Percentiles rank a stretch among this genome's conserved stretches.
phyloP scores from a whole-genome alignment of 1,284 basidiomycete species.

The Ceratobasidium sp. region DNA sequence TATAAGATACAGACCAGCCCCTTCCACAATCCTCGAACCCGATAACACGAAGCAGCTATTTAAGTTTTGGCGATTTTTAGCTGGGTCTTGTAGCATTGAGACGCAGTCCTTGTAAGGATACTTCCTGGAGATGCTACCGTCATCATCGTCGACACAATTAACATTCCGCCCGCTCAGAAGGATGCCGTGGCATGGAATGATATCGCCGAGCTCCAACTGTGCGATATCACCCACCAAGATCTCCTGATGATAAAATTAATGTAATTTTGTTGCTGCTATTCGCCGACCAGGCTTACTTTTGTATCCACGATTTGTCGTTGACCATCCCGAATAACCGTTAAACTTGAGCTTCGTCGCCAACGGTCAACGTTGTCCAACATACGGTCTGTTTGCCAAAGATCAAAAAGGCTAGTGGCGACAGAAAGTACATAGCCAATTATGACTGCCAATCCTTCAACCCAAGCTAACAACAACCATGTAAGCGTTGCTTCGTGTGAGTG shows the following conservation, averaged over 20 bases:
- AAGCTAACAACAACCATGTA: too few species aligned
- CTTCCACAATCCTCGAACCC: too few species aligned
- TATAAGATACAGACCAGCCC: too few species aligned
- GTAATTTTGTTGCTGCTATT: not conserved
- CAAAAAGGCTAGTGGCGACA: constrained; percentile 84
- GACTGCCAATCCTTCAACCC: constrained; percentile 98
- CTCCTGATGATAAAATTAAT: constrained; percentile 61
- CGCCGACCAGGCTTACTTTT: constrained; percentile 58
- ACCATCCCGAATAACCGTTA: constrained; percentile 92
- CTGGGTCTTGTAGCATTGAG: too few species aligned
- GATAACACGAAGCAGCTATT: too few species aligned
- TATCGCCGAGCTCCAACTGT: constrained; percentile 91
- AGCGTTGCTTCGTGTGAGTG: constrained; percentile 42
- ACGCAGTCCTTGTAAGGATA: constrained; percentile 84
- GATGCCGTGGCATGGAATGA: constrained; percentile 93
- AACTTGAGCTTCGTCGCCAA: constrained; percentile 92
- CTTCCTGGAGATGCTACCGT: constrained; percentile 94
- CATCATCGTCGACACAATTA: constrained; percentile 94
- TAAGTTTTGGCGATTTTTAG: too few species aligned
- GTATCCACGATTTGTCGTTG: constrained; percentile 79
- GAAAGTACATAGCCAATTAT: constrained; percentile 87
- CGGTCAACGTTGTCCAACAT: constrained; percentile 94
- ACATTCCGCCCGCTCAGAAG: constrained; percentile 93
- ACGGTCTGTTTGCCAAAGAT: constrained; percentile 96
- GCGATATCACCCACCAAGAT: constrained; percentile 94